Percentiles rank a stretch among this genome's conserved stretches.
phyloP scores from a whole-genome alignment of 306 rosid species.

The Cajanus cajan region DNA sequence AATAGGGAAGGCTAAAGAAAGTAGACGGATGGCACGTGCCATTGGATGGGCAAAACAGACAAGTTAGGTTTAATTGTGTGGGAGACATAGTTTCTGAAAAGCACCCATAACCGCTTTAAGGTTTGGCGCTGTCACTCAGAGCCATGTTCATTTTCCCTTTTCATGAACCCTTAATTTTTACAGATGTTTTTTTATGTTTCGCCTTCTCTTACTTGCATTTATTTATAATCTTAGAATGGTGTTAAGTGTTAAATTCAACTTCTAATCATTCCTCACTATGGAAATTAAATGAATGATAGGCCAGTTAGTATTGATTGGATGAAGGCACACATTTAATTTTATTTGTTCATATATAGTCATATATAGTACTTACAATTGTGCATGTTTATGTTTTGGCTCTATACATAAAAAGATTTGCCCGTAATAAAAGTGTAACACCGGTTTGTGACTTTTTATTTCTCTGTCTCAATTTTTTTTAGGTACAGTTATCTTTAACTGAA shows the following conservation, averaged over 20 bases:
- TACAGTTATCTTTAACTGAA: too few species aligned
- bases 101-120: conserved; percentile 60
- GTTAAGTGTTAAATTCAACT: conserved; percentile 28
- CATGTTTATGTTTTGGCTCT: neutral
- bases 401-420: neutral
- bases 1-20: conserved; percentile 25
- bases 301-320: neutral
- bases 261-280: neutral
- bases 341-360: neutral
- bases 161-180: conserved; percentile 47
- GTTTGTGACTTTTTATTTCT: too few species aligned
- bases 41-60: conserved; percentile 45
- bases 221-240: conserved; percentile 13
- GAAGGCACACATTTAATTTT: neutral
- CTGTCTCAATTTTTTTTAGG: too few species aligned
- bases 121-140: conserved; percentile 59
- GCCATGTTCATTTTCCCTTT: conserved; percentile 53
- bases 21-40: conserved; percentile 58
- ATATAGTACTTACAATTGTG: neutral
- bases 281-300: conserved; percentile 7
- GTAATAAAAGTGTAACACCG: neutral
- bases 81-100: conserved; percentile 51
- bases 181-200: conserved; percentile 47
- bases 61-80: conserved; percentile 53
- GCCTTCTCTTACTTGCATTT: conserved; percentile 34